phyloP scores from a whole-genome alignment of 2,329 filamentous ascomycete genomes.

The Coleophoma cylindrospora region DNA sequence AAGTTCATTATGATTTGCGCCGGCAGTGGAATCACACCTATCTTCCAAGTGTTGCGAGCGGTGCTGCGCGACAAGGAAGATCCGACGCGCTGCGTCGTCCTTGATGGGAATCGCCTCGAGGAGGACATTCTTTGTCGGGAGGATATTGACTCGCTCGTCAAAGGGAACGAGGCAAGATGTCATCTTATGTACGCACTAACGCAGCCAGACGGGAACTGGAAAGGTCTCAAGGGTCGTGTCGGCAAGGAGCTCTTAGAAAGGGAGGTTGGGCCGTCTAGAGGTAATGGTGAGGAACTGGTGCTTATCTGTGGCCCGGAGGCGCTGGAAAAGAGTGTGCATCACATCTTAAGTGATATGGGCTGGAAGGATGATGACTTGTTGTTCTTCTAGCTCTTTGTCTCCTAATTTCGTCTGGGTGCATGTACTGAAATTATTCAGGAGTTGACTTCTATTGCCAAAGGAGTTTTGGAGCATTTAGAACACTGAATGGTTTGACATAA shows the following conservation, averaged over 20 bases:
- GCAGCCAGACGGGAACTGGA: conserved; percentile 59
- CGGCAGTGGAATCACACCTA: conserved; percentile 88
- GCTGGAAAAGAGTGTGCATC: conserved; percentile 63
- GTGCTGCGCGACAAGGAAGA: conserved; percentile 63
- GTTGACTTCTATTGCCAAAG: too few relatives aligned
- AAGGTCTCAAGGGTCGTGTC: conserved; percentile 63
- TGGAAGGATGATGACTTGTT: conserved; percentile 70
- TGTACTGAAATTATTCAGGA: too few relatives aligned
- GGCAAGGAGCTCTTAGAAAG: conserved; percentile 55
- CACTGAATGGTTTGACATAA: too few relatives aligned
- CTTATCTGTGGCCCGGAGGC: conserved; percentile 75
- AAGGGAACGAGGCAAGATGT: conserved; percentile 49
- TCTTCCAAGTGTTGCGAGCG: conserved; percentile 76
- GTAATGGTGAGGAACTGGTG: conserved; percentile 51
- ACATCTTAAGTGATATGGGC: conserved; percentile 53
- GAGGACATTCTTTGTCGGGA: conserved; percentile 77
- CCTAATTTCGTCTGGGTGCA: not conserved
- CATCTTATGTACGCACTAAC: conserved; percentile 67
- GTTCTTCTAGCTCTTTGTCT: conserved; percentile 54
- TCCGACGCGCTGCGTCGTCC: conserved; percentile 61
- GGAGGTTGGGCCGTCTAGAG: conserved; percentile 41
- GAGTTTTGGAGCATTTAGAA: too few relatives aligned
- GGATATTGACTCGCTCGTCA: conserved; percentile 63
- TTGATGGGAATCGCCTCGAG: conserved; percentile 73
- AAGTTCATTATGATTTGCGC: conserved; percentile 83